These are phyloP conservation scores for Emericellopsis atlantica DNA, from an alignment of 2,329 filamentous ascomycete species.

Conservation along the genomic window DNA sequence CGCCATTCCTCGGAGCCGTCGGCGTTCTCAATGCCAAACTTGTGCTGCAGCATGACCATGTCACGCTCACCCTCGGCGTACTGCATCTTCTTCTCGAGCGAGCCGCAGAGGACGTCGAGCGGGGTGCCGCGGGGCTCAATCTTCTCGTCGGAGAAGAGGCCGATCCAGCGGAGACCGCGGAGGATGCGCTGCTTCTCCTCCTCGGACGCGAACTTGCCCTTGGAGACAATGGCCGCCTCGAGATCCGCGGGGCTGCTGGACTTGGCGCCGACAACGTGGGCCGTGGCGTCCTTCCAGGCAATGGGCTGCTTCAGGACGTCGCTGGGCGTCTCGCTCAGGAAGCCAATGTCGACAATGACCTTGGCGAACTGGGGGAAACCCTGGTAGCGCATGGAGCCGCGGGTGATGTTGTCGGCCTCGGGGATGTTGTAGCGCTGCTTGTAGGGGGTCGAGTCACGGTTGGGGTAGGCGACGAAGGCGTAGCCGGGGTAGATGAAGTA, in stretches of 20 bases:
- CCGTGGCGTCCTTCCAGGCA: constrained; percentile 75
- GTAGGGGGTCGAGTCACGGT: constrained; percentile 82
- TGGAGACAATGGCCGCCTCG: constrained; percentile 58
- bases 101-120: constrained; percentile 82
- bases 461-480: constrained; percentile 84
- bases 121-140: constrained; percentile 67
- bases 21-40: constrained; percentile 73
- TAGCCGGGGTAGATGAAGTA: constrained; percentile 86
- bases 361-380: constrained; percentile 89
- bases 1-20: constrained; percentile 66
- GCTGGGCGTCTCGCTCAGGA: constrained; percentile 61
- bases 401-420: constrained; percentile 79
- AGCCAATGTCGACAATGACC: constrained; percentile 78
- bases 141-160: constrained; percentile 52
- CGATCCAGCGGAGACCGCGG: constrained; percentile 59
- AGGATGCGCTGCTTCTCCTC: constrained; percentile 61
- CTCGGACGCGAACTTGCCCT: constrained; percentile 56
- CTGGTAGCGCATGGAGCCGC: constrained; percentile 57
- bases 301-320: constrained; percentile 54
- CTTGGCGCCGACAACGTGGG: constrained; percentile 59
- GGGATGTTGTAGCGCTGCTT: constrained; percentile 83
- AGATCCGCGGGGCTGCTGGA: constrained; percentile 59
- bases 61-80: constrained; percentile 75
- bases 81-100: constrained; percentile 84
- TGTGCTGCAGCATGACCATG: constrained; percentile 68